phyloP scores from a whole-genome alignment of 2,329 filamentous ascomycete genomes.

The Colletotrichum eleusines region DNA sequence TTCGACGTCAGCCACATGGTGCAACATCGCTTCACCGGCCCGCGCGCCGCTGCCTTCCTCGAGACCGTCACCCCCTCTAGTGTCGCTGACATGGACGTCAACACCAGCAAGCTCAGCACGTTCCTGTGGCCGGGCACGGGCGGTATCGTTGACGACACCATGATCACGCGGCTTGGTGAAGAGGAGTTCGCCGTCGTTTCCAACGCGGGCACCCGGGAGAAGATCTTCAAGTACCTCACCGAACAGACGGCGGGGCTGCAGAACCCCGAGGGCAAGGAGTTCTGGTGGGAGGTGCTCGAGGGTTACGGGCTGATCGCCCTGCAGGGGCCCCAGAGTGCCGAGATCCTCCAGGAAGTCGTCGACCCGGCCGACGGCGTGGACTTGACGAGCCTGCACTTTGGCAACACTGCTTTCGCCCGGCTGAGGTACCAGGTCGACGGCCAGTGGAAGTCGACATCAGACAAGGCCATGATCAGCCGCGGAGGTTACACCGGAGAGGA shows the following conservation, averaged over 20 bases:
- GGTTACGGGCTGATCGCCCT: slow-evolving; percentile 86
- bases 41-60: slow-evolving; percentile 83
- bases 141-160: slow-evolving; percentile 94
- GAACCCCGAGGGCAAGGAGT: slow-evolving; percentile 65
- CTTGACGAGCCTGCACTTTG: slow-evolving; percentile 83
- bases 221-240: slow-evolving; percentile 83
- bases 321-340: slow-evolving; percentile 83
- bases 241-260: slow-evolving; percentile 74
- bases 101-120: slow-evolving; percentile 85
- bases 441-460: slow-evolving; percentile 60
- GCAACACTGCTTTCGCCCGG: slow-evolving; percentile 75
- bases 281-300: slow-evolving; percentile 77
- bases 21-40: slow-evolving; percentile 86
- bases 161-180: slow-evolving; percentile 83
- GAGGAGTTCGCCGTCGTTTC: slow-evolving; percentile 92
- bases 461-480: slow-evolving; percentile 75
- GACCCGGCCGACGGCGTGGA: slow-evolving; percentile 63
- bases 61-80: slow-evolving; percentile 86
- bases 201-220: slow-evolving; percentile 91
- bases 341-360: slow-evolving; percentile 75
- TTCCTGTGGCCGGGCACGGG: slow-evolving; percentile 84
- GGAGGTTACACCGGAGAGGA: slow-evolving; percentile 98
- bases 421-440: slow-evolving; percentile 70
- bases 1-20: slow-evolving; percentile 99
- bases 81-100: slow-evolving; percentile 70